Percentiles rank a stretch among this genome's conserved stretches.
Conservation (phyloP, 306 rosid genomes). For the Citrullus colocynthis region DNA sequence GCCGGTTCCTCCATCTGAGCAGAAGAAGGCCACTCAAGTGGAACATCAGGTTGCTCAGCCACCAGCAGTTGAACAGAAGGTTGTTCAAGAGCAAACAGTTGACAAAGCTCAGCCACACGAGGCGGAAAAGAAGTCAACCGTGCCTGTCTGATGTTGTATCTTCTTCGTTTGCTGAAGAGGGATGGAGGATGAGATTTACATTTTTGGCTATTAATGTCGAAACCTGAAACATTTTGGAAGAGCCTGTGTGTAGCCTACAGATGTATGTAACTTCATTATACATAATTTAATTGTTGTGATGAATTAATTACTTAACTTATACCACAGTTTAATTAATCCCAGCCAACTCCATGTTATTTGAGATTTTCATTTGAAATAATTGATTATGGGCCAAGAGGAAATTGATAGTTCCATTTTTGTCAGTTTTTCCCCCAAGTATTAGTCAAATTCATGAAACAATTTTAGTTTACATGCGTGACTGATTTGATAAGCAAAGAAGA, state of each 20-base stretch:
- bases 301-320: background rate
- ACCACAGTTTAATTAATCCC: background rate
- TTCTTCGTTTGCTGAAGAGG: background rate
- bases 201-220: background rate
- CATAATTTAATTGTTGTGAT: background rate
- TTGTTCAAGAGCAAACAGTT: background rate
- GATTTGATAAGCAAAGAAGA: background rate
- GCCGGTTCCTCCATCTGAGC: background rate
- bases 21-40: background rate
- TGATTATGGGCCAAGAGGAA: background rate
- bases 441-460: background rate
- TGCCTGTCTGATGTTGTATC: background rate
- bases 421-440: background rate
- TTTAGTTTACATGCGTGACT: background rate
- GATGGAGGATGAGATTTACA: background rate
- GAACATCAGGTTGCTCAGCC: constrained; percentile 2
- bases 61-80: background rate
- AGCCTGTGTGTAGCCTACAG: background rate
- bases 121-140: background rate
- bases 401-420: background rate
- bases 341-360: background rate
- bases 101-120: background rate
- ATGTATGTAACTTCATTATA: background rate
- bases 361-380: background rate
- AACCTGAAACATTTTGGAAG: background rate